Evolutionary conservation across 2,329 filamentous ascomycete species (phyloP).

Genomic region (Tolypocladium pustulatum): DNA sequence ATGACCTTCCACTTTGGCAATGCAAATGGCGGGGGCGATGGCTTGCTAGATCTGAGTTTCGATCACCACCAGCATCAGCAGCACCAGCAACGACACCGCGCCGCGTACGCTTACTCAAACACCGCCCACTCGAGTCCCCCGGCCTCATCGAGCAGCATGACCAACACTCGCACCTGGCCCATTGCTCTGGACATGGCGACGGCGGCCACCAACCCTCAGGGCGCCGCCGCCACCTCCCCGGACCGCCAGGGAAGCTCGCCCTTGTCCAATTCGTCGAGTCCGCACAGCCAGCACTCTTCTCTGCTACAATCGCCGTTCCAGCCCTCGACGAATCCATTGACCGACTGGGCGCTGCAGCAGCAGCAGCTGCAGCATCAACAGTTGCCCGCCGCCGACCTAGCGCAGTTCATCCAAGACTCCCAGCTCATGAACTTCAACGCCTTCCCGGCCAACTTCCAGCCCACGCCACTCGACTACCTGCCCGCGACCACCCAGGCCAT

Average conservation of each 20-base stretch:
- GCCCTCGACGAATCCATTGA: constrained; percentile 38
- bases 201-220: constrained; percentile 27
- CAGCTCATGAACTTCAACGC: constrained; percentile 45
- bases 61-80: constrained; percentile 38
- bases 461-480: constrained; percentile 49
- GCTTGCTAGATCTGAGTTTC: constrained; percentile 50
- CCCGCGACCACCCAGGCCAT: constrained; percentile 54
- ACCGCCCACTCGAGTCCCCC: constrained; percentile 20
- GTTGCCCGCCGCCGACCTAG: constrained; percentile 33
- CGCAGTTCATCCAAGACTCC: constrained; percentile 46
- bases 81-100: constrained; percentile 45
- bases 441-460: constrained; percentile 41
- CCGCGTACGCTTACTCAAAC: constrained; percentile 24
- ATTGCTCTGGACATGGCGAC: constrained; percentile 43
- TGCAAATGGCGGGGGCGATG: constrained; percentile 43
- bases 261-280: constrained; percentile 40
- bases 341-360: constrained; percentile 52
- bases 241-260: constrained; percentile 37
- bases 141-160: constrained; percentile 22
- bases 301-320: constrained; percentile 46
- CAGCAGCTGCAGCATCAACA: constrained; percentile 35
- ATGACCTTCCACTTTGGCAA: constrained; percentile 51
- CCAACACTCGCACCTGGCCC: constrained; percentile 32
- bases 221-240: constrained; percentile 37
- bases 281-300: constrained; percentile 37